These are phyloP conservation scores for Jacaranda copaia DNA, from an alignment of 257 asterid genomes.

Conservation along the genomic window DNA sequence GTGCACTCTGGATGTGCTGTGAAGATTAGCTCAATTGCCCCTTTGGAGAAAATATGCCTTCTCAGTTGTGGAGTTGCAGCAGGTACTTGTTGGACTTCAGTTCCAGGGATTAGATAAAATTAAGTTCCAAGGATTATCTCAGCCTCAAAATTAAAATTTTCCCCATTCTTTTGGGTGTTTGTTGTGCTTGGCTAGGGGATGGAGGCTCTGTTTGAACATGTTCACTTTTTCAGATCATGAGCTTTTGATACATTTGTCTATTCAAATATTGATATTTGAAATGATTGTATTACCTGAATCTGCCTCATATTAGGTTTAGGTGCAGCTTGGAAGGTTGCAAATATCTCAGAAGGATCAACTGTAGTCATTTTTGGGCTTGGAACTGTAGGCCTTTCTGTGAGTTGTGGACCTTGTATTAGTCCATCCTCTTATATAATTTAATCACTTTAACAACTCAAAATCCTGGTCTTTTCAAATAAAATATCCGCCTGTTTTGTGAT, in stretches of 20 bases:
- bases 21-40: constrained; percentile 77
- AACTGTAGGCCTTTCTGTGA: constrained; percentile 96
- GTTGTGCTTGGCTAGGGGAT: neutral
- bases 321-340: constrained; percentile 98
- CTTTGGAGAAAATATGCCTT: constrained; percentile 91
- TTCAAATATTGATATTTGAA: constrained; percentile 9
- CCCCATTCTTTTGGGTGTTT: constrained; percentile 4
- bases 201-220: neutral
- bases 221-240: constrained; percentile 4
- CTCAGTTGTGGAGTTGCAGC: constrained; percentile 98
- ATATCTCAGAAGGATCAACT: constrained; percentile 79
- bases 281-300: constrained; percentile 29
- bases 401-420: constrained; percentile 42
- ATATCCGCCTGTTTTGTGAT: neutral
- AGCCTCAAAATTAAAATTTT: neutral
- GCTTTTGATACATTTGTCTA: constrained; percentile 20
- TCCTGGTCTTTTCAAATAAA: neutral
- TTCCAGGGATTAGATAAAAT: neutral
- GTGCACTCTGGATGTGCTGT: constrained; percentile 98
- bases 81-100: constrained; percentile 53
- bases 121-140: constrained; percentile 21
- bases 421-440: neutral
- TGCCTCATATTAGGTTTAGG: constrained; percentile 71
- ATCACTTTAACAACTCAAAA: constrained; percentile 7
- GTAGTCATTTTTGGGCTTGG: constrained; percentile 95